A percentile compares a stretch with the other conserved stretches of the same genome.
Evolutionary conservation across 169 alveolate species (phyloP).

Genomic region (Plasmodium cynomolgi): DNA sequence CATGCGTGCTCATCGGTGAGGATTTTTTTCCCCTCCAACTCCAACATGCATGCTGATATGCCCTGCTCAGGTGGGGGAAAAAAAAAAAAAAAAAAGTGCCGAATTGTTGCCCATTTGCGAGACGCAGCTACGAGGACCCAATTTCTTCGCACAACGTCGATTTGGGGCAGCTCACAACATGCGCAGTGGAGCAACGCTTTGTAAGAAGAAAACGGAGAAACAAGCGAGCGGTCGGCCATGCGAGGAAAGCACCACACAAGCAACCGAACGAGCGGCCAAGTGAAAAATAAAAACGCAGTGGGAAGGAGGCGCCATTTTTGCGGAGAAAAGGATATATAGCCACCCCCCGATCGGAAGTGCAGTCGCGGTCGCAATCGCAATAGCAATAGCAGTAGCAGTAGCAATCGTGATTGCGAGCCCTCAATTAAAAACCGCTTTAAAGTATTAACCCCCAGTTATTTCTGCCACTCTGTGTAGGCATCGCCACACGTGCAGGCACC

Average conservation of each 20-base stretch:
- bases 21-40: neutral
- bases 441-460: neutral
- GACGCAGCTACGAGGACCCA: neutral
- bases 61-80: neutral
- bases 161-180: neutral
- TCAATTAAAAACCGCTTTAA: neutral
- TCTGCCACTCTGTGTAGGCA: neutral
- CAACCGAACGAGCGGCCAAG: neutral
- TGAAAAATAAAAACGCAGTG: neutral
- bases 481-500: neutral
- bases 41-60: neutral
- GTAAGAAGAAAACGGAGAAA: neutral
- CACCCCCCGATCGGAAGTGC: neutral
- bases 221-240: neutral
- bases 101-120: neutral
- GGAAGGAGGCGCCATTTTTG: neutral
- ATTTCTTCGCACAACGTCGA: neutral
- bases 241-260: neutral
- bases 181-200: neutral
- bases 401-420: neutral
- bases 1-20: neutral
- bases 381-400: neutral
- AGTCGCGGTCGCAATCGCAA: neutral
- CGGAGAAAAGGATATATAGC: neutral
- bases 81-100: conserved; percentile 14